Conservation (phyloP, 2,329 filamentous ascomycete genomes). For the Sphaerulina musiva region DNA sequence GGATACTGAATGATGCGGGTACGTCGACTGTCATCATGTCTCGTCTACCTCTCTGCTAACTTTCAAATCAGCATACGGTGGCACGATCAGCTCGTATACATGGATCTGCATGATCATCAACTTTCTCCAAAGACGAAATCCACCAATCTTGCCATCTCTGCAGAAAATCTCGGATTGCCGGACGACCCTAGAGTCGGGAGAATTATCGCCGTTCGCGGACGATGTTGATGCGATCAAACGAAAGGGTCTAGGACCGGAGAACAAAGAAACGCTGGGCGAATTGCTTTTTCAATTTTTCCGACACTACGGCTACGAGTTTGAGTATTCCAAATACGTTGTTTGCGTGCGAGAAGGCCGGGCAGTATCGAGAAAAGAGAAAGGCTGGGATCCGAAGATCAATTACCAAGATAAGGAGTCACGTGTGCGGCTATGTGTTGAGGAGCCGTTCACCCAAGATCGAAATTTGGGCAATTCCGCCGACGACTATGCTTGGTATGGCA, state of each 20-base stretch:
- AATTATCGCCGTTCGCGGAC: slow-evolving; percentile 75
- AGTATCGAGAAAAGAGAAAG: slow-evolving; percentile 76
- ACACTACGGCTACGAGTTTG: slow-evolving; percentile 86
- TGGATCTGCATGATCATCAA: slow-evolving; percentile 99
- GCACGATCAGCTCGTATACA: slow-evolving; percentile 93
- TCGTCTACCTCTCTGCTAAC: slow-evolving; percentile 9
- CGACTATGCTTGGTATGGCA: slow-evolving; percentile 83
- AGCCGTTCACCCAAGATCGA: slow-evolving; percentile 83
- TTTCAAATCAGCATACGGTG: slow-evolving; percentile 64
- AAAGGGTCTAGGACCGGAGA: slow-evolving; percentile 65
- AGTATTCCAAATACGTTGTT: slow-evolving; percentile 77
- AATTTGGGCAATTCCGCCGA: slow-evolving; percentile 96
- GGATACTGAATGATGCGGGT: slow-evolving; percentile 95
- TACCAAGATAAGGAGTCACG: slow-evolving; percentile 42
- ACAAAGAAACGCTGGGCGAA: slow-evolving; percentile 74
- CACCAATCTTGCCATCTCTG: slow-evolving; percentile 76
- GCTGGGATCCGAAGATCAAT: slow-evolving; percentile 62
- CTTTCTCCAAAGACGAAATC: slow-evolving; percentile 81
- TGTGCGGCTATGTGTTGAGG: slow-evolving; percentile 87
- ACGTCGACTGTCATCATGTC: slow-evolving; percentile 34
- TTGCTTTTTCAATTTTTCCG: slow-evolving; percentile 95
- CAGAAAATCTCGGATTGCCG: slow-evolving; percentile 66
- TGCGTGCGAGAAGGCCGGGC: slow-evolving; percentile 78
- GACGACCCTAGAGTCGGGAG: slow-evolving; percentile 56
- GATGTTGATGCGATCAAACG: slow-evolving; percentile 61